A percentile compares a stretch with the other conserved stretches of the same genome.
Conservation (phyloP, 148 eudicot genomes). For the Rhododendron ferrugineum region DNA sequence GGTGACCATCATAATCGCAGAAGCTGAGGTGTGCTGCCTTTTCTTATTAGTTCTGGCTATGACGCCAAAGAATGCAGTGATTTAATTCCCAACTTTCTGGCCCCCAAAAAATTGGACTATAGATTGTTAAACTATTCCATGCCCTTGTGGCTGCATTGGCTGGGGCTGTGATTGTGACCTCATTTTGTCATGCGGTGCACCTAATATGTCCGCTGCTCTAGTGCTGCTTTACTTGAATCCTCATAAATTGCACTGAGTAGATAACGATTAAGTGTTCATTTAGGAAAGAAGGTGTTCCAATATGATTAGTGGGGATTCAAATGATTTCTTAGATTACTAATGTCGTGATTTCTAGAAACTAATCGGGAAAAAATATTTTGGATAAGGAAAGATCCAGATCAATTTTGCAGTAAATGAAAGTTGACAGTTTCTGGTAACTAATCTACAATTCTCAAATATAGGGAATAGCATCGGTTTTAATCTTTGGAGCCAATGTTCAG, state of each 20-base stretch:
- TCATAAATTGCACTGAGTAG: not conserved
- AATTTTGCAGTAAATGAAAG: not conserved
- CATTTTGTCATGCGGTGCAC: constrained; percentile 1
- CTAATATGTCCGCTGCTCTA: not conserved
- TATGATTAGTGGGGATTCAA: not conserved
- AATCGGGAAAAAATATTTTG: not conserved
- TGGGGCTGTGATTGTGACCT: not conserved
- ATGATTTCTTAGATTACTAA: not conserved
- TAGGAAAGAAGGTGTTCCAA: not conserved
- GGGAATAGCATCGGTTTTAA: not conserved
- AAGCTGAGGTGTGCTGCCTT: constrained; percentile 67
- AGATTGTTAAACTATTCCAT: not conserved
- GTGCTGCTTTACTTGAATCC: not conserved
- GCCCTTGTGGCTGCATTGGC: not conserved
- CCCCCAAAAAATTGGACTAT: not conserved
- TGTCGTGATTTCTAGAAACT: not conserved
- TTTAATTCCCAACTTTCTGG: not conserved
- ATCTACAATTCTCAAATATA: not conserved
- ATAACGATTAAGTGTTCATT: not conserved
- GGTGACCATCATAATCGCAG: constrained; percentile 73
- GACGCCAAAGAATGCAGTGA: not conserved
- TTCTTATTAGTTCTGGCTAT: not conserved
- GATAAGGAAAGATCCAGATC: not conserved
- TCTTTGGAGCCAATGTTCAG: not conserved
- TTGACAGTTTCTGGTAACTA: not conserved